Evolutionary conservation across 352 stramenopile species (phyloP).

Genomic region (Phytopythium helicoides): DNA sequence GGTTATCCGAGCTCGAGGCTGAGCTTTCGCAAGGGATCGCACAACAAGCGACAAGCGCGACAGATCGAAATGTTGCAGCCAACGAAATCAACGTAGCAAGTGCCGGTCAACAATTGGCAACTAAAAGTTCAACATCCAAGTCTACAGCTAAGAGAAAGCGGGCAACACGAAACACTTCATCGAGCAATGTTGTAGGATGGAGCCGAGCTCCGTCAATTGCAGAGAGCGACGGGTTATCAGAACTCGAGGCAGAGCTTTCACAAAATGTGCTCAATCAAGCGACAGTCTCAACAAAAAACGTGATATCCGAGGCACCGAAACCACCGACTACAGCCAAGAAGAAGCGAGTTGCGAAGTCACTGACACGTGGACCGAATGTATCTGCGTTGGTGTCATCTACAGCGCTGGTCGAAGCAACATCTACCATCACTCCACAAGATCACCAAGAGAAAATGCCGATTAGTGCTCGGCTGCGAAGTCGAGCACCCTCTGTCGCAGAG

Average conservation of each 20-base stretch:
- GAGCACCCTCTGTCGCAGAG: conserved; percentile 14
- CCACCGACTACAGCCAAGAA: too few species aligned
- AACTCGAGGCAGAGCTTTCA: conserved; percentile 29
- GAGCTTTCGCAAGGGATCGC: conserved; percentile 14
- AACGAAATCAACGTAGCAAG: not conserved
- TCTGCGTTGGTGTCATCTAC: not conserved
- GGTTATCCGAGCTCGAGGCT: conserved; percentile 26
- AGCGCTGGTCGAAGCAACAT: too few species aligned
- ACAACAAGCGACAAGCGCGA: not conserved
- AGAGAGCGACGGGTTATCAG: conserved; percentile 28
- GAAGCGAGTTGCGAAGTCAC: not conserved
- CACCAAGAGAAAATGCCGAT: too few species aligned
- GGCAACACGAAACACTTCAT: too few species aligned
- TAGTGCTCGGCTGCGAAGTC: not conserved
- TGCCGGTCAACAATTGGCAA: too few species aligned
- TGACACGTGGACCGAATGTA: not conserved
- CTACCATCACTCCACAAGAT: too few species aligned
- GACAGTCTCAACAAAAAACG: not conserved
- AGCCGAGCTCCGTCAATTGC: conserved; percentile 11
- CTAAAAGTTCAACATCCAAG: too few species aligned
- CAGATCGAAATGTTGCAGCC: not conserved
- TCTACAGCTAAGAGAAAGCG: too few species aligned
- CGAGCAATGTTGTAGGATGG: too few species aligned
- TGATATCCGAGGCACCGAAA: too few species aligned
- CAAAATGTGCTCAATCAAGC: not conserved